phyloP scores from a whole-genome alignment of 768 basidiomycete genomes.

The Phanerochaete sordida region DNA sequence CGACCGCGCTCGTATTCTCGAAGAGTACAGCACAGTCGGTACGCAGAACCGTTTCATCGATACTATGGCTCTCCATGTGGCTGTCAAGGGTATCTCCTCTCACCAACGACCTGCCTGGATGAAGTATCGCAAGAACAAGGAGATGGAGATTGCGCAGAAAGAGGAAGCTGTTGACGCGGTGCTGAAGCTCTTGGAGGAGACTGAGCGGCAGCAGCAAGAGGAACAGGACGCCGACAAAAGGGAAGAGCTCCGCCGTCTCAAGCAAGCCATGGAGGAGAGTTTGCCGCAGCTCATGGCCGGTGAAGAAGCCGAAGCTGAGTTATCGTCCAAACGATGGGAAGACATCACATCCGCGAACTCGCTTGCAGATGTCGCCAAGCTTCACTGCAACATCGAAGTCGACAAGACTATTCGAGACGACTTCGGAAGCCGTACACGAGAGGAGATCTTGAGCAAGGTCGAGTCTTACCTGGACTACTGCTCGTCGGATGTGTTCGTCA shows the following conservation, averaged over 20 bases:
- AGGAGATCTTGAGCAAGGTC: slow-evolving; percentile 60
- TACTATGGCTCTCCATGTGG: slow-evolving; percentile 93
- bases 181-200: slow-evolving; percentile 47
- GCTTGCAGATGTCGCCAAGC: slow-evolving; percentile 84
- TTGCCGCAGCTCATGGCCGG: slow-evolving; percentile 34
- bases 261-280: slow-evolving; percentile 37
- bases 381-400: slow-evolving; percentile 81
- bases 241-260: slow-evolving; percentile 36
- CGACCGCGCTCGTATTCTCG: slow-evolving; percentile 76
- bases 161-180: slow-evolving; percentile 64
- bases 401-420: slow-evolving; percentile 78
- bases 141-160: slow-evolving; percentile 47
- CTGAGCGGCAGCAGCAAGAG: slow-evolving; percentile 29
- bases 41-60: slow-evolving; percentile 83
- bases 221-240: slow-evolving; percentile 38
- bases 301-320: slow-evolving; percentile 37
- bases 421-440: slow-evolving; percentile 66
- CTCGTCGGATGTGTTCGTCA: slow-evolving; percentile 78
- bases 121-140: slow-evolving; percentile 73
- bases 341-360: slow-evolving; percentile 91
- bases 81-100: slow-evolving; percentile 90
- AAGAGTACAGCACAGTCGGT: slow-evolving; percentile 74
- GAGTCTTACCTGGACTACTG: slow-evolving; percentile 83
- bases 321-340: slow-evolving; percentile 73
- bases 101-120: slow-evolving; percentile 94